phyloP scores from a whole-genome alignment of 1,284 basidiomycete species.

The Ceratobasidium sp. region DNA sequence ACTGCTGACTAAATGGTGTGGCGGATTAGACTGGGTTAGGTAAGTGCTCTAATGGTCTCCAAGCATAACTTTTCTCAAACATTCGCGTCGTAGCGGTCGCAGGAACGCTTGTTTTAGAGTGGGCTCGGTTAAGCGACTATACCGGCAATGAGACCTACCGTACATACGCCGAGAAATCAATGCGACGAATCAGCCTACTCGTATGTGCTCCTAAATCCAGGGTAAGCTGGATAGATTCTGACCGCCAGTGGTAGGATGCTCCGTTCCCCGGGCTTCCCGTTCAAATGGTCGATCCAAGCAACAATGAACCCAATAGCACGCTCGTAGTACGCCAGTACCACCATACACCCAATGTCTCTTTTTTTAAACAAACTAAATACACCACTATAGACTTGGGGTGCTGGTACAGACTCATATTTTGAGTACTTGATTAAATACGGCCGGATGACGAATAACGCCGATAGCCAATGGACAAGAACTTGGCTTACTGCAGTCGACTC shows the following conservation, averaged over 20 bases:
- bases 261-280: slow-evolving; percentile 59
- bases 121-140: slow-evolving; percentile 22
- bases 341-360: not conserved
- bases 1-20: not conserved
- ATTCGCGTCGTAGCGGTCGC: slow-evolving; percentile 11
- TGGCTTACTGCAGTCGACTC: slow-evolving; percentile 37
- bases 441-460: slow-evolving; percentile 31
- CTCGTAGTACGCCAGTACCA: slow-evolving; percentile 63
- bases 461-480: not conserved
- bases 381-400: slow-evolving; percentile 25
- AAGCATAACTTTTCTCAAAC: not conserved
- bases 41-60: not conserved
- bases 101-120: slow-evolving; percentile 25
- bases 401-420: slow-evolving; percentile 27
- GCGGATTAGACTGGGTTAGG: not conserved
- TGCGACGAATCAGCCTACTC: slow-evolving; percentile 21
- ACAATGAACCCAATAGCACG: slow-evolving; percentile 60
- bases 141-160: slow-evolving; percentile 37
- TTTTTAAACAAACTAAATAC: not conserved
- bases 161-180: slow-evolving; percentile 25
- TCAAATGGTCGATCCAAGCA: slow-evolving; percentile 64
- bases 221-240: no score
- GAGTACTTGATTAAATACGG: slow-evolving; percentile 35
- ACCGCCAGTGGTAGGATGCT: not conserved
- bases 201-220: no score